Base-by-base conservation (phyloP, 768 basidiomycete species). In the Pholiota microspora region DNA sequence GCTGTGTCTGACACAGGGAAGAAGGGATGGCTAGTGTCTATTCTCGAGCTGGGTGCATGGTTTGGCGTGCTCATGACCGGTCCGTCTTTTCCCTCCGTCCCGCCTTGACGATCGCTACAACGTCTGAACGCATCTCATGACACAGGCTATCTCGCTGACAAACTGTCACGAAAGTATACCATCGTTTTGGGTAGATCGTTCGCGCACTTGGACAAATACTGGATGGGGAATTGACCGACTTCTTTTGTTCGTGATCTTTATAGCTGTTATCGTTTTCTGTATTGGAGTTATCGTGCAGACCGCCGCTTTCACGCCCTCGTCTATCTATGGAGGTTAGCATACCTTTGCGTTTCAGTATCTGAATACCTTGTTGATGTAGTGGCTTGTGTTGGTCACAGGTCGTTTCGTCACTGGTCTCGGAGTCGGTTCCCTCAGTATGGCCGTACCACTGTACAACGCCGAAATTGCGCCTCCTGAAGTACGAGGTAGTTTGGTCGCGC, bases 401-500 rank as follows among this genome's bases (percentile, higher is more conserved):
- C 83, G 89, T 24, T 90, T 89, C 60, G 70, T 92, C 49, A 89
- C 88, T 48, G 90, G 90, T 77, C 70, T 91, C 42, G 90, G 88
- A 46, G 87, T 92, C 15, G 90, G 90, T 9, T 88, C 88, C 2
- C 72, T 92, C 18, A 88, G 85, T 61, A 90, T 90, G 88, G 79
- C 81, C n/a, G 89, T 92, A 9, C 90, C 90, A 1, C 75, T 92
- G 32, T 90, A 88, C 76, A 91, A 91, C 57, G 74, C 75, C 34
- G 79, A 79, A 67, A 80, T 90, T 51, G 83, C 86, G 1, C 89
- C 90, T 24, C 88, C 89, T 3, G 90, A 91, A 70, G 87, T 92
- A 13, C 82, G 90, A 58, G 90, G 90, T 10, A 85, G 84, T 65
- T 72, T 92, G 32, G 89, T 92, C 49, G 89, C 88, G 2, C 78